These are phyloP conservation scores for Epichloe sibirici DNA, from an alignment of 2,329 filamentous ascomycete genomes.

Conservation along the genomic window DNA sequence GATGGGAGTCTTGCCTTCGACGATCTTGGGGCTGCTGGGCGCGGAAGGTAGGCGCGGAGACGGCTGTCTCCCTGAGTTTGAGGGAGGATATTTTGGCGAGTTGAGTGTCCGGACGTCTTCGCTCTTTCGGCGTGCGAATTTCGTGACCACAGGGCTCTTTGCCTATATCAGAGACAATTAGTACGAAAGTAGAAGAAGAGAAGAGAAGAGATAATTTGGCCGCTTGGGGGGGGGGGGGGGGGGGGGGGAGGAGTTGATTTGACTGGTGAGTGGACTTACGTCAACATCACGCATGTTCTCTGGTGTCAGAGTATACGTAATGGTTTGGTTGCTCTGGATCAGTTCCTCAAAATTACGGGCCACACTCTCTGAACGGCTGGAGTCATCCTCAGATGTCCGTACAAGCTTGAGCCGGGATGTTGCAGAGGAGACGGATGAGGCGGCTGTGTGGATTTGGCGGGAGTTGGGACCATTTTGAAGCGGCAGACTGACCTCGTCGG, in stretches of 20 bases:
- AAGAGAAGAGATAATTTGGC: not conserved
- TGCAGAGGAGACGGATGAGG: constrained; percentile 38
- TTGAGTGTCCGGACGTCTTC: constrained; percentile 32
- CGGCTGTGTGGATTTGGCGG: constrained; percentile 34
- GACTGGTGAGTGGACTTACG: constrained; percentile 31
- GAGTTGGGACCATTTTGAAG: constrained; percentile 14
- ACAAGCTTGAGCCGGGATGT: constrained; percentile 39
- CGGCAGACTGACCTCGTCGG: constrained; percentile 19
- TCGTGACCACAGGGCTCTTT: constrained; percentile 27
- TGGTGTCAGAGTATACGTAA: constrained; percentile 72
- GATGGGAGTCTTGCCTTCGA: constrained; percentile 6
- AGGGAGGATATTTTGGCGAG: constrained; percentile 37
- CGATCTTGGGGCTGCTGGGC: constrained; percentile 2
- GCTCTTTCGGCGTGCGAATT: constrained; percentile 29
- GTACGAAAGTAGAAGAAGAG: not conserved
- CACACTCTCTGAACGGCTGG: constrained; percentile 41
- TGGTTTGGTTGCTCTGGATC: constrained; percentile 70
- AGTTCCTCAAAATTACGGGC: constrained; percentile 64
- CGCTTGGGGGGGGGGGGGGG: no score
- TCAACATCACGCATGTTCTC: constrained; percentile 67
- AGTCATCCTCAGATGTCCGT: constrained; percentile 46
- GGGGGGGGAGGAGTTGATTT: no score
- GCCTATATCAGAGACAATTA: constrained; percentile 17
- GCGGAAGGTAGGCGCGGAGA: constrained; percentile 6
- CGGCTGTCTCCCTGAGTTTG: constrained; percentile 17